Evolutionary conservation across 2,329 filamentous ascomycete genomes (phyloP), one percentile per base, ranked within the genome.

Genomic region (Trichoderma sp.): DNA sequence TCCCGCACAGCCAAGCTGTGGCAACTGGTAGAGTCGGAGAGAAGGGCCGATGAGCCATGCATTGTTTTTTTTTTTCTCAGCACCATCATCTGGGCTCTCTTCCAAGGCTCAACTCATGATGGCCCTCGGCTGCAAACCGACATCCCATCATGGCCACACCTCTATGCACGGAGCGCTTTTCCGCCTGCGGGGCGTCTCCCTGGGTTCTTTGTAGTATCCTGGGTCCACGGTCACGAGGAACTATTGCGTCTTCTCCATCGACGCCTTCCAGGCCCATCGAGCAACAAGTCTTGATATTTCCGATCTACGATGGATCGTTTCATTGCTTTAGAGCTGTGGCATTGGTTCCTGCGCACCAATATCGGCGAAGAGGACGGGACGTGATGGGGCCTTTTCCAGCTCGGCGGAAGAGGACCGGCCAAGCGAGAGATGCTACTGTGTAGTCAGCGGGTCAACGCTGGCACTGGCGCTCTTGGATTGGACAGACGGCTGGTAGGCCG

Each of bases 271-370:
- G 57, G 21, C 61, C 56, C 30, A 62, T 71, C 57, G 14, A 58
- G 14, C 24, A 43, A 43, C 28, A 61, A 51, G 70, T 26, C 24
- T 68, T 58, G 56, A 47, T 32, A 56, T 69, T 72, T 47, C 64
- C 62, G 71, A 72, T 72, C 71, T 72, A 72, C 62, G 71, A 72
- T 72, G 63, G 64, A 72, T 69, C 34, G 71, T 72, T 72, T 36
- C 71, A 72, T 72, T 72, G 64, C 71, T 63, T 64, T 24, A 30
- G 30, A 57, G 24, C 32, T 21, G 71, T 71, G 64, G 58, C 32
- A 68, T 57, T 68, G 21, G 64, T 68, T 65, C 71, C 71, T 69
- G 65, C 62, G 62, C 70, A 47, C 62, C 70, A 66, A 61, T 57
- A 64, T 64, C 60, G 51, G 39, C 53, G 51, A 51, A 4, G 30